Base-by-base conservation (phyloP, 208 protist genomes). In the Histomonas meleagridis region DNA sequence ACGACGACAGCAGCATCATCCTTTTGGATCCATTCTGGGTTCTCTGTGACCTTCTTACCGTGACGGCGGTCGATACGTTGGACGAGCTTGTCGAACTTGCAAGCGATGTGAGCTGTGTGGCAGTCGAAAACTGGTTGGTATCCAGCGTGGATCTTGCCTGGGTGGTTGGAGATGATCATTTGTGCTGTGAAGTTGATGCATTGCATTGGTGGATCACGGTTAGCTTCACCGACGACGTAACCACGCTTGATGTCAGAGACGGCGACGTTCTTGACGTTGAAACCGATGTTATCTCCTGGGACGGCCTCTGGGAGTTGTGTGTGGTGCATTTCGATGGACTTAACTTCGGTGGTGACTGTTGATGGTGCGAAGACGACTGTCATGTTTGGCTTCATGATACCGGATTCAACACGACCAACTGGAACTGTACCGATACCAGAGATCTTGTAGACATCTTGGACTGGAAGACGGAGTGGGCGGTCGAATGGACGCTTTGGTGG, bases 271-370 rank as follows among this genome's bases (percentile, higher is more conserved):
- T 46, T 92, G 92, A 92, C 94, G 93, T 95, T 95, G 79, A 95
- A 93, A 86, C 94, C 94, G 65, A 95, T 93, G 92, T 95, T 95
- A 93, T 95, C 94, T 55, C 96, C 96, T 62, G 96, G 95, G 12
- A 93, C 94, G 90, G 96, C 96, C 91, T 95, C 94, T 28, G 93
- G 94, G 62, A 96, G 92, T 81, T 93, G 72, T 92, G 94, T 94
- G 95, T 97, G 95, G 95, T 97, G 95, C 95, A 96, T 96, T 94
- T 97, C 96, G 81, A 97, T 94, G 62, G 96, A 96, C 93, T 96
- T 96, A 92, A 97, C 95, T 90, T 94, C 94, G 72, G 92, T 92
- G 93, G 1, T 92, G 62, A 92, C 92, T 92, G 81, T 90, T 93
- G 51, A 93, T 51, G 60, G 93, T 92, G 93, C 93, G 94, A 94